Evolutionary conservation across 257 asterid genomes (phyloP).

Genomic region (Ocimum tenuiflorum): DNA sequence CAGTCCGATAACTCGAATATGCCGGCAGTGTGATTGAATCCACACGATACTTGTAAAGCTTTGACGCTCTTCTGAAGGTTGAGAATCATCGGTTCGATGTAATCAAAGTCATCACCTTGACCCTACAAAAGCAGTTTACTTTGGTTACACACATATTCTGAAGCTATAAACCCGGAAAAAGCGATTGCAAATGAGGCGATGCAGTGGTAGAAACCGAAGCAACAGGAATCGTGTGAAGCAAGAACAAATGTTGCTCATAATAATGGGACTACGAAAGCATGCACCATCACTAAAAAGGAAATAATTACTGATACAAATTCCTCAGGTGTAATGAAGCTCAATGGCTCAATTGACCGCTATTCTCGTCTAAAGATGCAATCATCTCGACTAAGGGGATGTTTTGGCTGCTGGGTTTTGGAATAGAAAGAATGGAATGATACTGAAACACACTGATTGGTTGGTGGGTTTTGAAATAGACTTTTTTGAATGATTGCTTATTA

Average conservation of each 20-base stretch:
- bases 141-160: background rate
- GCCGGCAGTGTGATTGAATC: constrained; percentile 87
- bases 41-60: constrained; percentile 72
- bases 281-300: no score
- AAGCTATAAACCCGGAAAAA: background rate
- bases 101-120: constrained; percentile 74
- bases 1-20: constrained; percentile 37
- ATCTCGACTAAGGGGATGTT: no score
- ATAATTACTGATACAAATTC: no score
- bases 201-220: background rate
- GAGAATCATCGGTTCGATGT: constrained; percentile 48
- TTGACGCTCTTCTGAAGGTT: constrained; percentile 33
- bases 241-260: background rate
- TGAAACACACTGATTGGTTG: no score
- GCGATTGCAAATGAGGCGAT: background rate
- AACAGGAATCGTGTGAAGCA: background rate
- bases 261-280: no score
- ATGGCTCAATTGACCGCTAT: no score
- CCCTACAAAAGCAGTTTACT: constrained; percentile 41
- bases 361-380: background rate
- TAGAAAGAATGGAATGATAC: no score
- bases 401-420: no score
- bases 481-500: no score
- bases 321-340: no score
- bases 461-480: no score